Base-by-base conservation (phyloP, 768 basidiomycete genomes). In the Kwoniella sp. region DNA sequence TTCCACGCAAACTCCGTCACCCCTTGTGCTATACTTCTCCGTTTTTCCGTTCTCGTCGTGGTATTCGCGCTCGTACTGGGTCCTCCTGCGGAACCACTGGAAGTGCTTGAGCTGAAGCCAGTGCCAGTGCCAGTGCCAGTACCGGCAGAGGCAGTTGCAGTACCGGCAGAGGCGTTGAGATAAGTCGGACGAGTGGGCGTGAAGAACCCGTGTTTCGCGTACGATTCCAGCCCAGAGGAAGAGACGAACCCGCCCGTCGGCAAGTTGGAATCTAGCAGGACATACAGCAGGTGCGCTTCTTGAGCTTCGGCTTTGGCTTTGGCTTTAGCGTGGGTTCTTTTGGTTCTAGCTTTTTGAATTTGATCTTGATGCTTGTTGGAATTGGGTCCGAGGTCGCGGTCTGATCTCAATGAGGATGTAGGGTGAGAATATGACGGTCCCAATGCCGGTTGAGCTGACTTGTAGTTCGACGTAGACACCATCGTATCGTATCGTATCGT, bases 161-260 rank as follows among this genome's bases (percentile, higher is more conserved):
- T n/a, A n/a, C n/a, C n/a, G 63, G n/a, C 79, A 67, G 79, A 67
- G 9, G 80, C 73, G 58, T 75, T 69, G 57, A 58, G 76, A 64
- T 71, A 81, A 69, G 57, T 76, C 54, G 69, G 69, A 0, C 84
- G 74, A 17, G 83, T 68, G 31, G 25, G 15, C 2, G 72, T 61
- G 34, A 83, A 67, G 74, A 94, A 90, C 0, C 93, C 96, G 78
- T 99, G 96, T 28, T 90, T 88, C 45, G 87, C 82, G 77, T 87
- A 93, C 4, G 93, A 92, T 75, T 99, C 95, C 65, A 98, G 85
- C 1, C 95, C 95, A 1, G 91, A 86, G 0, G 93, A 96, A 0
- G 94, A 91, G 64, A 97, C 91, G 79, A 99, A 99, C 1, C 95
- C 90, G 37, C 96, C 96, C 0, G 95, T 98, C 1, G 96, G 96